These are phyloP conservation scores for Buxus sempervirens DNA, from an alignment of 164 flowering plant genomes.

Conservation along the genomic window DNA sequence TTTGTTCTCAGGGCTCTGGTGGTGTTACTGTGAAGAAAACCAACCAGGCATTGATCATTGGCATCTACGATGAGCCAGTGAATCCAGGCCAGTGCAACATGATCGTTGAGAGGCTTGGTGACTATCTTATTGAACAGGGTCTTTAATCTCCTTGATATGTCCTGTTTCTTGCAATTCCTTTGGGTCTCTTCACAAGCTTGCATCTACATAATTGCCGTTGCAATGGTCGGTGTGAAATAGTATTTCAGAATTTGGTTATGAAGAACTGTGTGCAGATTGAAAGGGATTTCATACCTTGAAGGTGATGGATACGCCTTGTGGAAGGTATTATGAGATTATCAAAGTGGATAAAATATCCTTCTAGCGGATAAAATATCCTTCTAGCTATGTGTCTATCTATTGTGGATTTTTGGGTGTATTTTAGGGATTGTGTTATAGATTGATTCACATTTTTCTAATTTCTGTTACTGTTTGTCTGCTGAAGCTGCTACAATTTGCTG, in stretches of 20 bases:
- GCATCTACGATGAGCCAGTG: constrained; percentile 62
- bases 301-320: constrained; percentile 13
- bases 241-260: constrained; percentile 1
- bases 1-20: constrained; percentile 42
- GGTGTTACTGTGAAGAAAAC: constrained; percentile 58
- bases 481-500: background rate
- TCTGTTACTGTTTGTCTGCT: background rate
- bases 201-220: background rate
- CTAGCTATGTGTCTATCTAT: background rate
- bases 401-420: background rate
- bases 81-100: constrained; percentile 62
- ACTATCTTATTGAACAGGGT: constrained; percentile 61
- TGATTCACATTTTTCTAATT: background rate
- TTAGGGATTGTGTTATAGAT: background rate
- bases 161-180: background rate
- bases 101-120: constrained; percentile 70
- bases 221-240: background rate
- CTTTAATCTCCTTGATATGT: constrained; percentile 21
- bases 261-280: background rate
- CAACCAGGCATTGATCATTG: constrained; percentile 42
- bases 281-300: constrained; percentile 19
- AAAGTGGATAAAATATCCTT: constrained; percentile 3
- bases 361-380: constrained; percentile 2
- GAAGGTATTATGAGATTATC: constrained; percentile 20
- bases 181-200: background rate